phyloP scores from a whole-genome alignment of 2,329 filamentous ascomycete species.

The Leptoxyphium fumago region DNA sequence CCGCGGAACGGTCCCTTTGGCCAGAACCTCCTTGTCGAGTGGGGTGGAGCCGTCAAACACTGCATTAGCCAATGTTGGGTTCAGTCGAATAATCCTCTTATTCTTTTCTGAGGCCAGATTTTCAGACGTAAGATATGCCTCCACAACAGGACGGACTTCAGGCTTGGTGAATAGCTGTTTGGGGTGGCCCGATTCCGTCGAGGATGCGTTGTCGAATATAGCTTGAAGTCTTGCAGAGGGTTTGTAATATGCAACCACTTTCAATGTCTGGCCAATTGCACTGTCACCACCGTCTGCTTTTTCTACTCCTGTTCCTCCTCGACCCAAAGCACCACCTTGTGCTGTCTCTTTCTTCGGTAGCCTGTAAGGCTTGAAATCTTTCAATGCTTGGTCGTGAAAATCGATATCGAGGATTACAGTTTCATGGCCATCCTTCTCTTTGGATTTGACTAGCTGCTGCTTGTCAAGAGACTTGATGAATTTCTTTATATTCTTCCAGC shows the following conservation, averaged over 20 bases:
- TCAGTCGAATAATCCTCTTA: conserved; percentile 45
- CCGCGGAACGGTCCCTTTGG: conserved; percentile 42
- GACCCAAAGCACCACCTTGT: conserved; percentile 22
- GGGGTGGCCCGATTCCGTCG: conserved; percentile 12
- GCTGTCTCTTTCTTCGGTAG: conserved; percentile 42
- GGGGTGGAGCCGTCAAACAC: conserved; percentile 40
- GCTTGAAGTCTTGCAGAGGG: conserved; percentile 44
- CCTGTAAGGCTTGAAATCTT: conserved; percentile 46
- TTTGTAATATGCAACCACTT: conserved; percentile 39
- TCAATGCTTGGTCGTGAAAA: conserved; percentile 41
- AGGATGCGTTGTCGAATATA: conserved; percentile 36
- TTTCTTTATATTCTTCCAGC: conserved; percentile 55
- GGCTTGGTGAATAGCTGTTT: conserved; percentile 39
- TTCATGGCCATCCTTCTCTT: conserved; percentile 50
- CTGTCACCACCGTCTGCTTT: conserved; percentile 23
- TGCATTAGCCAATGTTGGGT: conserved; percentile 47
- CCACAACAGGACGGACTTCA: conserved; percentile 43
- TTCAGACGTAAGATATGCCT: conserved; percentile 44
- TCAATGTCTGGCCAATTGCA: conserved; percentile 33
- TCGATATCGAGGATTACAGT: conserved; percentile 50
- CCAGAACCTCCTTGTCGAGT: conserved; percentile 41
- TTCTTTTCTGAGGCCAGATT: conserved; percentile 42
- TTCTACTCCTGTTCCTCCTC: conserved; percentile 24
- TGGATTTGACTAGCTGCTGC: conserved; percentile 45
- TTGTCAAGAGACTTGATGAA: conserved; percentile 57